Evolutionary conservation across 192 early-diverging fungal species (phyloP), one percentile per base, ranked within the genome.

Genomic region (Paraglomus brasilianum): DNA sequence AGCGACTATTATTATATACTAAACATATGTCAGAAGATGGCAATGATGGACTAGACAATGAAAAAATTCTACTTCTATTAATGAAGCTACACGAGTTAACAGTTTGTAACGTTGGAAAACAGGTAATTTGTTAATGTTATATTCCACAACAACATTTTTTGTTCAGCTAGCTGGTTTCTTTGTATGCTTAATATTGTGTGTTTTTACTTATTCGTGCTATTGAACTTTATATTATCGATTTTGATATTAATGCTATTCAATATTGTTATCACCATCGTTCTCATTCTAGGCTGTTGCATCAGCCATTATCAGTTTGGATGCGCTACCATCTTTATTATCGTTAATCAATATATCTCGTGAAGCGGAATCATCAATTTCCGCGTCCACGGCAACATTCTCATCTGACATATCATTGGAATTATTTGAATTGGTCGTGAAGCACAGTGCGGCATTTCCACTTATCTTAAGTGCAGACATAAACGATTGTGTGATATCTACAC

Each of bases 241-340:
- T 30, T 30, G 1, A 30, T 30, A 30, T 30, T 30, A 30, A 30
- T 30, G 30, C 30, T 30, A 30, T 30, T 30, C 30, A n/a, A n/a
- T n/a, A 30, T 30, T 3, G 3, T 30, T 30, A 30, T 3, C 30
- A 30, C 3, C 3, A 30, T 30, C 30, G 30, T 30, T 56, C 11
- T 17, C 36, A 24, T 21, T 56, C 21, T 69, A 72, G 59, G 71
- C 71, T 4, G 71, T 72, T 8, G 64, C 64, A 45, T 65, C 71
- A 1, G 48, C 71, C 15, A 38, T 72, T 43, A 72, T 72, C n/a
- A n/a, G 66, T 51, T 63, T 72, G 11, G 62, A 72, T 67, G 71
- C 49, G 10, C 30, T 72, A 9, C 49, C 71, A 22, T 66, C 45
- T 14, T 13, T 72, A 22, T 22, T 72, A 51, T 72, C 71, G 15